A percentile compares a stretch with the other conserved stretches of the same genome.
Evolutionary conservation across 1,284 basidiomycete species (phyloP).

Genomic region (Tilletia caries): DNA sequence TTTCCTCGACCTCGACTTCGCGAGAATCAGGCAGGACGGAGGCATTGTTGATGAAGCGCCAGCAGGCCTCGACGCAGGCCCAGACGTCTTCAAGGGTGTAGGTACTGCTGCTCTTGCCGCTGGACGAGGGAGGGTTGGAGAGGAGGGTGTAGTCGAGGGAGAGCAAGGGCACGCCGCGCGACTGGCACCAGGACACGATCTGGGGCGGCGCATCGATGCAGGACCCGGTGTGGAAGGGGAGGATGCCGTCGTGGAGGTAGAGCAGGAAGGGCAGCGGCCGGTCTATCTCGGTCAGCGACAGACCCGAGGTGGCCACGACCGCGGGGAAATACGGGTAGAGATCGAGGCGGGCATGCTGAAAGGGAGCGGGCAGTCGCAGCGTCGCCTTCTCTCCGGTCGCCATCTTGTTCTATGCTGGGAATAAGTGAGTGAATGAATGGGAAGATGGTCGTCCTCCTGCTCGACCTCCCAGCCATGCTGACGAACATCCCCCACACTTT

Average conservation of each 20-base stretch:
- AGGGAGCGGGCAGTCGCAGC: conserved; percentile 4
- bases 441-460: background rate
- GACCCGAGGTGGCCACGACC: background rate
- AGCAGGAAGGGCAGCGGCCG: background rate
- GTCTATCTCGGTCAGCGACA: conserved; percentile 6
- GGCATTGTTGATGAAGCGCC: conserved; percentile 9
- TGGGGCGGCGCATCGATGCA: conserved; percentile 7
- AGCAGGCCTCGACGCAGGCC: background rate
- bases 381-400: conserved; percentile 11
- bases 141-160: conserved; percentile 11
- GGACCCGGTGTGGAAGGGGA: conserved; percentile 10
- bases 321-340: conserved; percentile 10
- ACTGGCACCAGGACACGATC: background rate
- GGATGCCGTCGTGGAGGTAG: conserved; percentile 9
- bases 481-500: too few species aligned
- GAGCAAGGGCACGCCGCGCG: conserved; percentile 7
- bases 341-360: conserved; percentile 2
- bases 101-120: background rate
- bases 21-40: background rate
- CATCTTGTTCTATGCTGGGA: background rate
- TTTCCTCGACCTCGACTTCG: background rate
- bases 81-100: background rate
- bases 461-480: background rate
- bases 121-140: background rate
- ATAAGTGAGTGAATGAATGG: background rate